phyloP scores from a whole-genome alignment of 2,329 filamentous ascomycete genomes.

The Aspergillus jensenii region DNA sequence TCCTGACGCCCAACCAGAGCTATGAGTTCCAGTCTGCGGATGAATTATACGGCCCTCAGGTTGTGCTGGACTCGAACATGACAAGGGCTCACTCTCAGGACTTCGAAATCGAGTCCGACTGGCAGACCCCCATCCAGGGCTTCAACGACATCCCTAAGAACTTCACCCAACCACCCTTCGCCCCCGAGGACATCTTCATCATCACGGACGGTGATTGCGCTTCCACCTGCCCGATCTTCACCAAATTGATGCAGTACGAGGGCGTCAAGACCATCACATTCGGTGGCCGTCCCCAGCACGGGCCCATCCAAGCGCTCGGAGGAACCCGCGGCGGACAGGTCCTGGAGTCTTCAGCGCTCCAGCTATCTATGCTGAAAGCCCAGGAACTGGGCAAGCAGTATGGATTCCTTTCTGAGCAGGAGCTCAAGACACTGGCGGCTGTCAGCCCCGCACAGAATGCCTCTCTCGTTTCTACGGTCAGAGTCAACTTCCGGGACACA shows the following conservation, averaged over 20 bases:
- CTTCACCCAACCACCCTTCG: slow-evolving; percentile 24
- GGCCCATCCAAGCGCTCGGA: slow-evolving; percentile 63
- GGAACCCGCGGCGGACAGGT: slow-evolving; percentile 59
- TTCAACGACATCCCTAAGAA: slow-evolving; percentile 24
- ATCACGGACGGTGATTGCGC: slow-evolving; percentile 59
- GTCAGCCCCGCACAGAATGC: neutral
- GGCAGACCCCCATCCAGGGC: neutral
- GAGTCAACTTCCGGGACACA: slow-evolving; percentile 48
- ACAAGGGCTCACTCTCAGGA: neutral
- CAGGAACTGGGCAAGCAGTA: neutral
- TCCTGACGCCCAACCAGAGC: neutral
- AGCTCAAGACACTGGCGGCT: neutral
- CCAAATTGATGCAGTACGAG: slow-evolving; percentile 54
- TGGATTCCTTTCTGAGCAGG: neutral
- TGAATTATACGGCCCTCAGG: neutral
- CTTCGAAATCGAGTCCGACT: neutral
- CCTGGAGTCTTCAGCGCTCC: neutral
- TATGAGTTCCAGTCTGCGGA: neutral
- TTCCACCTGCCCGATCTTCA: slow-evolving; percentile 61
- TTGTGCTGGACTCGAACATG: neutral
- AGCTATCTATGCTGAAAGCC: neutral
- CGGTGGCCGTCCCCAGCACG: slow-evolving; percentile 57
- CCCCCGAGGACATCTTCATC: slow-evolving; percentile 35
- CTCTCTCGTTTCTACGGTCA: neutral
- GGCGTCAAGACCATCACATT: slow-evolving; percentile 58